phyloP scores from a whole-genome alignment of 805 yeast species.

The Debaryomyces prosopidis region DNA sequence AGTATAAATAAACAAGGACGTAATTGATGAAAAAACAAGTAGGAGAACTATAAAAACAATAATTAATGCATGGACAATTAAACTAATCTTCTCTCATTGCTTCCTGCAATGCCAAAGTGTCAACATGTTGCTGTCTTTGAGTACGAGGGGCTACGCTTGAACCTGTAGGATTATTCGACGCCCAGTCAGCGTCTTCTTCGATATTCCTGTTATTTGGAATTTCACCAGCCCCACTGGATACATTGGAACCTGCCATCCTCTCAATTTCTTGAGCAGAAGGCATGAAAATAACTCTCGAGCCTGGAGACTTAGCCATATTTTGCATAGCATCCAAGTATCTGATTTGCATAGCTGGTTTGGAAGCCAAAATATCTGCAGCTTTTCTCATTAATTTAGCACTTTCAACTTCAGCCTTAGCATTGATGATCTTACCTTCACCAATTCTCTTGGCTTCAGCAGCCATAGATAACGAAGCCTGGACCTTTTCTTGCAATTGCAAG shows the following conservation, averaged over 20 bases:
- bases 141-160: slow-evolving; percentile 3
- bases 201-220: slow-evolving; percentile 7
- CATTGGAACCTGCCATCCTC: slow-evolving; percentile 30
- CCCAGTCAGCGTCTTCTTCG: slow-evolving; percentile 26
- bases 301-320: slow-evolving; percentile 61
- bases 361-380: slow-evolving; percentile 73
- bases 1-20: not conserved
- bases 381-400: slow-evolving; percentile 74
- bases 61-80: not conserved
- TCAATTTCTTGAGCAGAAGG: slow-evolving; percentile 52
- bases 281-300: slow-evolving; percentile 74
- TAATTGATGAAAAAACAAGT: not conserved
- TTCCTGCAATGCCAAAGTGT: slow-evolving; percentile 35
- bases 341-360: slow-evolving; percentile 77
- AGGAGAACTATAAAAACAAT: not conserved
- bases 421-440: slow-evolving; percentile 74
- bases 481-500: slow-evolving; percentile 52
- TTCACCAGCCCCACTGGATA: slow-evolving; percentile 1
- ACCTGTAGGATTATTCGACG: slow-evolving; percentile 5
- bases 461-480: slow-evolving; percentile 62
- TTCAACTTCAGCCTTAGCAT: slow-evolving; percentile 76
- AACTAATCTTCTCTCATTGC: slow-evolving; percentile 16
- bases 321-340: slow-evolving; percentile 80
- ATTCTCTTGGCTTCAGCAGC: slow-evolving; percentile 77
- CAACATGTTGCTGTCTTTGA: slow-evolving; percentile 12